Evolutionary conservation across 768 basidiomycete genomes (phyloP), one percentile per base, ranked within the genome.

Genomic region (Boletus vinaceobasis): DNA sequence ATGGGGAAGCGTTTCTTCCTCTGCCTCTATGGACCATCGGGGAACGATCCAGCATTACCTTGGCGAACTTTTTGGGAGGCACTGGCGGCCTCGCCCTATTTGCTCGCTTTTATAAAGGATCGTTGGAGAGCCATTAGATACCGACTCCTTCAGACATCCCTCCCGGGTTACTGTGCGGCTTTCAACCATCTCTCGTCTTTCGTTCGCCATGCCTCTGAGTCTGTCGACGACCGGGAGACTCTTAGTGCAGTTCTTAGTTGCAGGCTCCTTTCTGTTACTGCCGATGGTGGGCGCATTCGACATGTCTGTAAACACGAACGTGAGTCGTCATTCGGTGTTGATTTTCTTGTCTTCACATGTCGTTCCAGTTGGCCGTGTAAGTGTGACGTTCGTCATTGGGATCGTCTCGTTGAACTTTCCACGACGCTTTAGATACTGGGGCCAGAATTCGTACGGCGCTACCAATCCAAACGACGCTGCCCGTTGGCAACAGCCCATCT

Each of bases 381-480:
- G 64, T 42, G 14, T 4, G 4, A 7, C 8, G 1, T 19, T 15
- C 26, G 4, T 38, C 42, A 6, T 17, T 29, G 19, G 36, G 10
- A 19, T 37, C 43, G 0, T 37, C 14, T 26, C 15, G 23, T 36
- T 31, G 33, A 49, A 43, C 23, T 17, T 21, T 5, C 9, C 37
- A 6, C 38, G 39, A 13, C 7, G n/a, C 29, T 23, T 35, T 51
- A 71, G 69, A 51, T 72, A 73, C 43, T 73, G 73, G 71, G 71
- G 73, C 11, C 74, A 74, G 59, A 72, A 74, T 33, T 74, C 72
- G 8, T 71, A 71, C 23, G 73, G 74, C 10, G 72, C 73, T 3
- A 60, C 59, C 2, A 61, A 74, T 52, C 55, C 66, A 21, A 44
- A 46, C 15, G 58, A 74, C 46, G 62, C 68, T 7, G 61, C 65